These are phyloP conservation scores for Trypanosoma cruzi DNA, from an alignment of 208 protist species.

Conservation along the genomic window DNA sequence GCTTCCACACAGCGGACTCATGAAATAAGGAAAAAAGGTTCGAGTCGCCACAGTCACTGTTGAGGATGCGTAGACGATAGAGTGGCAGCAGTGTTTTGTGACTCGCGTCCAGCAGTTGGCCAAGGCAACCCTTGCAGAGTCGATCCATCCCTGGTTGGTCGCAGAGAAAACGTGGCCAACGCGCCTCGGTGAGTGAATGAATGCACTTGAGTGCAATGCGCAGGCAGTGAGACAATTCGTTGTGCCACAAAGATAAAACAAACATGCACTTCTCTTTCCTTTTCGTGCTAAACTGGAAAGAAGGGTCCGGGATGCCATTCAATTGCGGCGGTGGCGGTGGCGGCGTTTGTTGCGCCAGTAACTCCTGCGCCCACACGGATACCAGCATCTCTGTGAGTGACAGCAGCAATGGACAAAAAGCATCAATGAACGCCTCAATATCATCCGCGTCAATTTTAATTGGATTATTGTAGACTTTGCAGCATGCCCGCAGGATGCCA, in stretches of 20 bases:
- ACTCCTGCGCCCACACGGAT: slow-evolving; percentile 44
- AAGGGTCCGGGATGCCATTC: background rate
- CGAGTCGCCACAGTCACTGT: slow-evolving; percentile 30
- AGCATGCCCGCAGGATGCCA: slow-evolving; percentile 65
- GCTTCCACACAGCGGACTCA: slow-evolving; percentile 51
- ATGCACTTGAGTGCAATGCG: slow-evolving; percentile 78
- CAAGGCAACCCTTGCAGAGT: slow-evolving; percentile 54
- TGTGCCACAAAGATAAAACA: slow-evolving; percentile 34
- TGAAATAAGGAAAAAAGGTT: slow-evolving; percentile 70
- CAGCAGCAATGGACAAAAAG: slow-evolving; percentile 49
- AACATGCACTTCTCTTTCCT: slow-evolving; percentile 23
- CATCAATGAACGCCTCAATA: slow-evolving; percentile 50
- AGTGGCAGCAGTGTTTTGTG: slow-evolving; percentile 50
- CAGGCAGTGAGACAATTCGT: slow-evolving; percentile 68
- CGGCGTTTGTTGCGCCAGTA: slow-evolving; percentile 5
- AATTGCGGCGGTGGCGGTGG: background rate
- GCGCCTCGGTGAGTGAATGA: slow-evolving; percentile 41
- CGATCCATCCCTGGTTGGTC: slow-evolving; percentile 46
- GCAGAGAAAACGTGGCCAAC: slow-evolving; percentile 74
- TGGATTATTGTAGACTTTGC: slow-evolving; percentile 66
- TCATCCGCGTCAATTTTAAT: slow-evolving; percentile 45
- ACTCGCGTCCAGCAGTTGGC: slow-evolving; percentile 33
- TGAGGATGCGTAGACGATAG: slow-evolving; percentile 31
- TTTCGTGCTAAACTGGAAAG: background rate
- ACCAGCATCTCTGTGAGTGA: slow-evolving; percentile 51